Evolutionary conservation across 495 filamentous ascomycete species (phyloP), one percentile per base, ranked within the genome.

Genomic region (Neurospora cerealis): DNA sequence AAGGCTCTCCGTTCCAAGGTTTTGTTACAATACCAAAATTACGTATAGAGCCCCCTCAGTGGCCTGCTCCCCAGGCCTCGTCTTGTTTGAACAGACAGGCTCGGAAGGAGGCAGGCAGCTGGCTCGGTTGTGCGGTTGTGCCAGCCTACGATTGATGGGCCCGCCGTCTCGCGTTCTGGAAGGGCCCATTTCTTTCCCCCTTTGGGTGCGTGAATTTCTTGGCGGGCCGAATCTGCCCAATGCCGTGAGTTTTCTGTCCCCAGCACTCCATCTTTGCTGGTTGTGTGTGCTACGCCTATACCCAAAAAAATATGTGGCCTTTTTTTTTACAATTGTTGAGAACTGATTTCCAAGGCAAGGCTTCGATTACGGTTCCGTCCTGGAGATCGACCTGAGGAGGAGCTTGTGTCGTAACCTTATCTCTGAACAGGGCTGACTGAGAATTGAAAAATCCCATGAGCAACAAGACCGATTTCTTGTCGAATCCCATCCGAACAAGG

Each of bases 91-190:
- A 41, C 70, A 36, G 24, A 60, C 70, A 60, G n/a, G 34, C 24
- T n/a, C 40, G 10, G 40, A 36, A 46, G n/a, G 48, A 66, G 38
- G 17, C 44, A 32, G n/a, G 62, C 36, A 21, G 48, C 32, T 37
- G 36, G 44, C 71, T 66, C 44, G 21, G n/a, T 19, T 71, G 40
- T 36, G 38, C 41, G 60, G 34, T 48, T 60, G 24, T 62, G 28
- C 44, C 71, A 69, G 40, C 37, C 6, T 24, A 24, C 21, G 28
- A 39, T n/a, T 28, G 69, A 37, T 41, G 69, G 62, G 42, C 48
- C 24, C 70, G 72, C 39, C 72, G 69, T 74, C 73, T 60, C 9
- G 15, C n/a, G 77, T 74, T 79, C 77, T 77, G 71, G 77, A 79
- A 72, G 62, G 73, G 75, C 71, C 77, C 40, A 75, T 75, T 74